Evolutionary conservation across 352 stramenopile species (phyloP), one percentile per base, ranked within the genome.

Genomic region (Phytophthora sansomeana): DNA sequence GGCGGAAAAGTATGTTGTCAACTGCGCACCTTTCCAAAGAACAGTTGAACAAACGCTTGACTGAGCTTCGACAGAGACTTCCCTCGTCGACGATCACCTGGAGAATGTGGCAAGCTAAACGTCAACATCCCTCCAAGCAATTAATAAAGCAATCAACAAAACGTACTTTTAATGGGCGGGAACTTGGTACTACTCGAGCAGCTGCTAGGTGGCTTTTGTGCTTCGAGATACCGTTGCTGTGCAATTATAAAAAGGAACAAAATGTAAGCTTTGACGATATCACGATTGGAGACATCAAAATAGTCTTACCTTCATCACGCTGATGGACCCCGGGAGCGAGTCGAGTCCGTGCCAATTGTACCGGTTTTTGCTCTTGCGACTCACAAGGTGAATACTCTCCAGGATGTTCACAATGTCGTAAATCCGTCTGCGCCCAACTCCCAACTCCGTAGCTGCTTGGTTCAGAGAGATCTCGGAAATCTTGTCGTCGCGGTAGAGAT

Each of bases 351-450:
- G 87, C 89, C 90, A 97, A 47, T 93, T 92, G 82, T 99, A 99
- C 2, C 97, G 87, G 65, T 99, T 99, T 75, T 99, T 99, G 58
- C 92, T 95, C 62, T 98, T 96, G n/a, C 96, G 92, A 28, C 83
- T 96, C 5, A 99, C 95, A 26, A 99, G 89, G 30, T 95, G 82
- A 38, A 99, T 91, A 49, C 90, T 97, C 70, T 99, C 96, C 28
- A 99, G 81, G 72, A 99, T 99, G 71, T 99, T 99, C 47, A 99
- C 95, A 41, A 99, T 98, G 74, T 99, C 97, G 70, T 99, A 99
- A 52, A 99, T 99, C 16, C 97, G 80, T 38, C 97, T 83, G 41
- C 97, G 84, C 70, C 98, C 96, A 0, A 99, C 96, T 2, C 89
- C 78, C 1, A 96, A 69, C 56, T 93, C 78, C 0, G 73, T 68